Evolutionary conservation across 2,329 filamentous ascomycete genomes (phyloP).

Genomic region (Claviceps sp.): DNA sequence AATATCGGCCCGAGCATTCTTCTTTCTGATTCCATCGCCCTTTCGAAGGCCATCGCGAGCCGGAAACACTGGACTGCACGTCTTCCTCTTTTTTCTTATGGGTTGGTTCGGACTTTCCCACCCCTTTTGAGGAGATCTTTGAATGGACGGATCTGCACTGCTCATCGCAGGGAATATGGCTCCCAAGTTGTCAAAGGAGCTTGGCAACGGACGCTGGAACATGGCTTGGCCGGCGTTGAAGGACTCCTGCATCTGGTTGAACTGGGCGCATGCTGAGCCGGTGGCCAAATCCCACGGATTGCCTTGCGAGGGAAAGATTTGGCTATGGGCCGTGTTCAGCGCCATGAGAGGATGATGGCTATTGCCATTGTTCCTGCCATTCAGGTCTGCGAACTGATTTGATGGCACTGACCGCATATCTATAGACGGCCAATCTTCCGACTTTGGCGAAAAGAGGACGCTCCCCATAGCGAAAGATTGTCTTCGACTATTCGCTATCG

Average conservation of each 20-base stretch:
- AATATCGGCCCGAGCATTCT: constrained; percentile 97
- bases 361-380: constrained; percentile 37
- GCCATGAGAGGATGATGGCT: constrained; percentile 54
- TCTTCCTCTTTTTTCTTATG: constrained; percentile 47
- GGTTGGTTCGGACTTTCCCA: constrained; percentile 38
- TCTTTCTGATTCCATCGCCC: constrained; percentile 89
- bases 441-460: constrained; percentile 51
- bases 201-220: constrained; percentile 41
- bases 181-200: constrained; percentile 40
- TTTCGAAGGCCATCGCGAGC: constrained; percentile 65
- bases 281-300: constrained; percentile 51
- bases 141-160: constrained; percentile 34
- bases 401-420: constrained; percentile 52
- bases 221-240: constrained; percentile 40
- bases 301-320: constrained; percentile 25
- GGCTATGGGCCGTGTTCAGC: constrained; percentile 37
- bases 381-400: constrained; percentile 45
- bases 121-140: constrained; percentile 44
- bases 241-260: constrained; percentile 41
- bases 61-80: constrained; percentile 55
- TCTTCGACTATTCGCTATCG: constrained; percentile 47
- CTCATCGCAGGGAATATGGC: constrained; percentile 41
- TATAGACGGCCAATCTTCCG: constrained; percentile 49
- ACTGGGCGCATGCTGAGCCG: constrained; percentile 56
- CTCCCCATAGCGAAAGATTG: constrained; percentile 47